Base-by-base conservation (phyloP, 768 basidiomycete genomes). In the Mrakia gelida region DNA sequence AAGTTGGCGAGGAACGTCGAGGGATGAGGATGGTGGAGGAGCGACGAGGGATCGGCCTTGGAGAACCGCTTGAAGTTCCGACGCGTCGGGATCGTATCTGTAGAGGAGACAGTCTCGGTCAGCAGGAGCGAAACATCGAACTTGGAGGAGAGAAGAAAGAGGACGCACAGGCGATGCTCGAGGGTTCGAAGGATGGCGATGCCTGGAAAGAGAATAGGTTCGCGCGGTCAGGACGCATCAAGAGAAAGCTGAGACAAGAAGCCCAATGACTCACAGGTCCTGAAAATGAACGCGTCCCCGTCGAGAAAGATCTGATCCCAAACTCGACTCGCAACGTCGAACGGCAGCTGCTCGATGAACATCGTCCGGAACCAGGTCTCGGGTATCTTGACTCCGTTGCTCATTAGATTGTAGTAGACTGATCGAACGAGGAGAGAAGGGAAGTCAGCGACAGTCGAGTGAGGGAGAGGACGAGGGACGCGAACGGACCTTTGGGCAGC, bases 281-380 rank as follows among this genome's bases (percentile, higher is more conserved):
- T 45, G 34, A 78, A 78, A 49, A 78, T 61, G 67, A 78, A 78
- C 38, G 62, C 38, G 21, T 78, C 77, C 0, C 77, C 77, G 34
- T 78, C 77, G 11, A 78, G 73, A n/a, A 78, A 65, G 30, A 78
- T 32, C 62, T 78, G 77, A 56, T 78, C 77, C 77, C 77, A 78
- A 2, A 78, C 77, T 0, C 77, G 72, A 45, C 73, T 68, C 3
- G 54, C 65, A 30, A 67, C 43, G 38, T 65, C 34, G 16, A 78
- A 73, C 11, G 45, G 73, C 18, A 78, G 73, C 41, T 78, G 77
- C 56, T 75, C 77, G 63, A 62, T 73, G 28, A 78, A 78, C 0
- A 78, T 18, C 41, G 77, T 75, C 28, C 43, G 73, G 71, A 78
- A 74, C 77, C 77, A 78, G 13, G 41, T 34, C 23, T 70, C 73